Base-by-base conservation (phyloP, 1,139 yeast genomes). In the Debaryomyces singareniensis region DNA sequence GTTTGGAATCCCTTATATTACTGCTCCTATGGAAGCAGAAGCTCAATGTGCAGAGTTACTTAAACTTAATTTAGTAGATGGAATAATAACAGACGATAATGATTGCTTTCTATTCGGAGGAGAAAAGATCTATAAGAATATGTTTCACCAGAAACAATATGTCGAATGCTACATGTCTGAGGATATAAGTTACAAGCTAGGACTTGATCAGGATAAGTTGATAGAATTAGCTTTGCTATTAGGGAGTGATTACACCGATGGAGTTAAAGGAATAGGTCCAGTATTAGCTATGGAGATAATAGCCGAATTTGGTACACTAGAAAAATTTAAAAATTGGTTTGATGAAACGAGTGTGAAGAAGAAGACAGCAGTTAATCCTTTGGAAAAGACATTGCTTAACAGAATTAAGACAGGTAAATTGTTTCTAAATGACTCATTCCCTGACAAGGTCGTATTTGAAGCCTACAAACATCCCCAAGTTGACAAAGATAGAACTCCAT, bases 1-100 rank as follows among this genome's bases (percentile, higher is more conserved):
- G 33, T 93, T 93, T 61, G 98, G 98, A 1, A 82, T 91, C 7
- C 98, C 98, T 0, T 91, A 75, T 44, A 72, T 91, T 5, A 85
- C 96, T 0, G 96, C 97, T 0, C 97, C 97, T 0, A 86, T 85
- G 86, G 98, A 91, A 55, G 98, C 98, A 1, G 98, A 91, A 59
- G 96, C 97, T 0, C 98, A 91, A 48, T 91, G 98, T 56, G 96
- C 96, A 0, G 85, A 79, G 41, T 58, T 91, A 7, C 55, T 75
- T 29, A 54, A 57, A 15, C 53, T 86, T 12, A 74, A 73, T 0
- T 63, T 91, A 15, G 96, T 91, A 2, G 98, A 93, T 53, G 99
- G 98, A 0, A 83, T 91, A 13, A 80, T 93, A 13, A 93, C 98
- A 0, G 99, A 93, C 53, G 99, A 93, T 62, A 85, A 96, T 43